Base-by-base conservation (phyloP, 768 basidiomycete species). In the Tubosaeta sp. region DNA sequence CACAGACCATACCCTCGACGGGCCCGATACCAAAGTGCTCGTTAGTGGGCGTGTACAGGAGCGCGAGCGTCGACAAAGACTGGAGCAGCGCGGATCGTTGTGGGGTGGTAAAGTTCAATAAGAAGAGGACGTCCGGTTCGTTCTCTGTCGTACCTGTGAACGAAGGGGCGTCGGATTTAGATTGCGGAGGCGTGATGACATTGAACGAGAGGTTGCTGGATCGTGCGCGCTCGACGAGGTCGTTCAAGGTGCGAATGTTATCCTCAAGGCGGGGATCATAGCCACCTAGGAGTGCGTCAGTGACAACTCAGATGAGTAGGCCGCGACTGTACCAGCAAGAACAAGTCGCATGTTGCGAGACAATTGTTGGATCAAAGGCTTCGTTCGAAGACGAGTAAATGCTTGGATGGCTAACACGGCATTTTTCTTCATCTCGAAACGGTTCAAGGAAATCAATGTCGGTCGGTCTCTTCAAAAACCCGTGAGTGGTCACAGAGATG, bases 11-110 rank as follows among this genome's bases (percentile, higher is more conserved):
- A 0, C 83, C 94, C 67, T 99, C 95, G 3, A 97, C 80, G 2
- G 96, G 95, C 0, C 87, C 94, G 58, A 99, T 97, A 2, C 95
- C 96, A 66, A 98, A 96, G 66, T 99, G 95, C 61, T 99, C 95
- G 67, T 95, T 95, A 8, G 80, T 73, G 0, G 95, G 96, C 0
- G 95, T 99, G 66, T 99, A 99, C 7, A 99, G 76, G 0, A 98
- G 74, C 0, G 81, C 89, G 14, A 81, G 68, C 0, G 91, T 90
- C 5, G 77, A 79, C 0, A 80, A 66, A 5, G 82, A 77, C 12
- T 71, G 79, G 32, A 99, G 82, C 1, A 98, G 79, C 7, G 85
- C 84, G 1, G 88, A 83, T 27, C 94, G 87, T 64, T 98, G 95
- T 1, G 73, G 58, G 6, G 86, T 87, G 1, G 88, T 85, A 67